Conservation (phyloP, 2,329 filamentous ascomycete genomes). For the Verruconis gallopava region DNA sequence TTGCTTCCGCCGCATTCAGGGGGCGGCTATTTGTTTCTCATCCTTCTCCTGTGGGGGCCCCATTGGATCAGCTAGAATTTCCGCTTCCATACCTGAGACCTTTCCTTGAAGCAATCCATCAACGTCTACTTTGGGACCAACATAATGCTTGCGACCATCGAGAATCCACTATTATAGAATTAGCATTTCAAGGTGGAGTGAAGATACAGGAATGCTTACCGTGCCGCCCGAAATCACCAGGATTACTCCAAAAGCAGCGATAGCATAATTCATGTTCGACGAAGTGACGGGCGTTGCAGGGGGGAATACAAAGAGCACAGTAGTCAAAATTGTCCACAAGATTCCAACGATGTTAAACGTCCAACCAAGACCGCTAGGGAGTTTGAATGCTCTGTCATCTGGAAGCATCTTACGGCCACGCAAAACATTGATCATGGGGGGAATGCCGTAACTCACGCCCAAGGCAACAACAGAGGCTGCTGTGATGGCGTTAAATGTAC, state of each 20-base stretch:
- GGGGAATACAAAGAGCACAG: constrained; percentile 47
- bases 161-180: constrained; percentile 47
- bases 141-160: constrained; percentile 49
- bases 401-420: constrained; percentile 51
- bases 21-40: too few relatives aligned
- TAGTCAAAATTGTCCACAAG: constrained; percentile 55
- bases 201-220: not conserved
- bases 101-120: not conserved
- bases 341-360: constrained; percentile 46
- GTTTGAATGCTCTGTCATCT: constrained; percentile 39
- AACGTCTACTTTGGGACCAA: constrained; percentile 31
- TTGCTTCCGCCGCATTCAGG: too few relatives aligned
- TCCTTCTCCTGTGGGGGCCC: too few relatives aligned
- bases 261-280: constrained; percentile 52
- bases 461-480: constrained; percentile 19
- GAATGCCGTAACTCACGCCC: constrained; percentile 21
- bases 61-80: too few relatives aligned
- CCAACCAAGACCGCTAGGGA: constrained; percentile 46
- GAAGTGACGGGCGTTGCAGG: constrained; percentile 50
- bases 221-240: not conserved
- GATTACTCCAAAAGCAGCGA: constrained; percentile 14
- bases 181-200: constrained; percentile 12
- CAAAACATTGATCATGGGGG: constrained; percentile 15
- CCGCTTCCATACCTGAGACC: not conserved
- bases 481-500: constrained; percentile 27